phyloP scores from a whole-genome alignment of 2,329 filamentous ascomycete genomes.

The Calonectria henricotiae region DNA sequence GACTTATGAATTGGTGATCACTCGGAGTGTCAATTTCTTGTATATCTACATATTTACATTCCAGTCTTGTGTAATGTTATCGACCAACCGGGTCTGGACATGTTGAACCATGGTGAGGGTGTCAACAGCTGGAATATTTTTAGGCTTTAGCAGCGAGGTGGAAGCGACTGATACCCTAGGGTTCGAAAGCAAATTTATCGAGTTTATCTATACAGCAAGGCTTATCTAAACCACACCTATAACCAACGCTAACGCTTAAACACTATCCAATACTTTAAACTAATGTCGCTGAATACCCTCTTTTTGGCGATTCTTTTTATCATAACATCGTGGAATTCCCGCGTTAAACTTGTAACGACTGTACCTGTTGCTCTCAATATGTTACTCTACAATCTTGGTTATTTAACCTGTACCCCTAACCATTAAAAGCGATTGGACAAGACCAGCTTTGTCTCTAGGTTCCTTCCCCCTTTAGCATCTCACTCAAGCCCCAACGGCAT shows the following conservation, averaged over 20 bases:
- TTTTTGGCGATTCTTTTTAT: conserved; percentile 2
- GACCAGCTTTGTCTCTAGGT: conserved; percentile 33
- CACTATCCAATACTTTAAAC: not conserved
- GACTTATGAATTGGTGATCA: conserved; percentile 46
- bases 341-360: conserved; percentile 19
- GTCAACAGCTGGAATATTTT: conserved; percentile 27
- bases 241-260: conserved; percentile 7
- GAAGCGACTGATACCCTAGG: conserved; percentile 45
- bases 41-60: conserved; percentile 38
- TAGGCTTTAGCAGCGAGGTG: conserved; percentile 35
- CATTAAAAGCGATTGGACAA: conserved; percentile 43
- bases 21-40: conserved; percentile 39
- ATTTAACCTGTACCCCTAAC: conserved; percentile 22
- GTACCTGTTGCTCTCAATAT: conserved; percentile 34
- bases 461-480: not conserved
- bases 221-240: not conserved
- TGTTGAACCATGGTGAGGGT: conserved; percentile 14
- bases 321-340: conserved; percentile 29
- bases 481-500: conserved; percentile 45
- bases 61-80: conserved; percentile 34
- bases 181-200: conserved; percentile 38
- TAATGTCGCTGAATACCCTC: conserved; percentile 1
- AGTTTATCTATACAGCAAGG: conserved; percentile 7
- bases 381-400: conserved; percentile 42
- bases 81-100: not conserved